Evolutionary conservation across 2,329 filamentous ascomycete species (phyloP).

Genomic region (Plenodomus biglobosus): DNA sequence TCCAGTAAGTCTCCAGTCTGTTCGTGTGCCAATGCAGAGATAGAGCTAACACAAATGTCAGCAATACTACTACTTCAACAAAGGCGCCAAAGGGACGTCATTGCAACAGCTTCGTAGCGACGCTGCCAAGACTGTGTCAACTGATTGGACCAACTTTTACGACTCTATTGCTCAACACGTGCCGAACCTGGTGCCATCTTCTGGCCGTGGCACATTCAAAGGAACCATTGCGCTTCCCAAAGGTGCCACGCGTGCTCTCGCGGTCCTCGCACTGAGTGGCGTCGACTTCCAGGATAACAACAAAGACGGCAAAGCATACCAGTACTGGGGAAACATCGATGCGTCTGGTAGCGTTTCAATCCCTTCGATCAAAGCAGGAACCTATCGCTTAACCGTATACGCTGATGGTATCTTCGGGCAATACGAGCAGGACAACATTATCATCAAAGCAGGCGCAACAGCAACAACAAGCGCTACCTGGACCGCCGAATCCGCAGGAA

Average conservation of each 20-base stretch:
- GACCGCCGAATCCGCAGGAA: conserved; percentile 58
- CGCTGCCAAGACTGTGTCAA: conserved; percentile 55
- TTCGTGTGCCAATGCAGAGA: not conserved
- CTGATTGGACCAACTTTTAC: conserved; percentile 63
- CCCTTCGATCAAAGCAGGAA: conserved; percentile 58
- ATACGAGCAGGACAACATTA: conserved; percentile 56
- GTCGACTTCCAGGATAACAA: conserved; percentile 63
- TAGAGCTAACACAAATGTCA: conserved; percentile 38
- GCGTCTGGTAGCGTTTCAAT: conserved; percentile 55
- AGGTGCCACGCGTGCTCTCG: conserved; percentile 55
- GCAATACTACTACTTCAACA: conserved; percentile 65
- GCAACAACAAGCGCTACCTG: conserved; percentile 48
- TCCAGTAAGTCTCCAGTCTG: conserved; percentile 46
- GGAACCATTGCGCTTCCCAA: conserved; percentile 56
- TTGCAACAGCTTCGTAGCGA: conserved; percentile 54
- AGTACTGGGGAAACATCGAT: conserved; percentile 60
- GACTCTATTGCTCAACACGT: conserved; percentile 63
- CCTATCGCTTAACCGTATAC: conserved; percentile 64
- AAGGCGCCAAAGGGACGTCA: conserved; percentile 45
- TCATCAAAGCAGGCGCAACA: conserved; percentile 45
- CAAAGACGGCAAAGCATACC: conserved; percentile 56
- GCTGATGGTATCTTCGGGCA: conserved; percentile 64
- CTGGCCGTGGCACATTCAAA: conserved; percentile 54
- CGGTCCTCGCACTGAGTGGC: conserved; percentile 56
- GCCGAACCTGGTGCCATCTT: conserved; percentile 60